Evolutionary conservation across 192 early-diverging fungal species (phyloP), one percentile per base, ranked within the genome.

Genomic region (Cladochytrium replicatum): DNA sequence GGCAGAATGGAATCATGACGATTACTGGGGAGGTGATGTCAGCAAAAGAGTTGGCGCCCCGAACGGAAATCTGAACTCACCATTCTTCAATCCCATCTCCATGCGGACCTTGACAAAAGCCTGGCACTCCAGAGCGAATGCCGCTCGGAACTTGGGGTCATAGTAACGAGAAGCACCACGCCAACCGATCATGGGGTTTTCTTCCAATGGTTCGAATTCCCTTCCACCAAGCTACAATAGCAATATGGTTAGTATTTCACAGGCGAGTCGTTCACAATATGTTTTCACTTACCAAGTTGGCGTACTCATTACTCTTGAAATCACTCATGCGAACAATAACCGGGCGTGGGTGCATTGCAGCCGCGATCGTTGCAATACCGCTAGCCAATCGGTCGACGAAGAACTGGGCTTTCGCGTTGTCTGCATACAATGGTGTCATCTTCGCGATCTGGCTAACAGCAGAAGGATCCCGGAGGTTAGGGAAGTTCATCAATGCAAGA

Each of bases 131-230:
- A 55, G 54, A 4, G 54, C 54, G 21, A 55, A 55, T 11, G 48
- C 54, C 32, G 52, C 32, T 11, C 27, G 9, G 54, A 54, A 55
- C 28, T 47, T 27, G 29, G 49, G 8, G 31, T 55, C 48, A 30
- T 51, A 34, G 48, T 55, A 55, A 11, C 54, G 29, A 3, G 54
- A 55, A 11, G 54, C 54, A 4, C 54, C 54, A 25, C 54, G 49
- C 46, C 46, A 55, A 4, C 54, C 54, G 32, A 55, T 55, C 54
- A 55, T 55, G 6, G 54, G 54, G 2, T 55, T 55, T 13, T 55
- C 54, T 25, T 55, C 54, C 6, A 34, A 6, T 4, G 47, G 46
- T 34, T 55, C 54, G 28, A 55, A 54, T 11, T 55, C 22, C 26
- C 11, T 17, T n/a, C 54, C 54, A 5, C 54, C 54, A 15, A 55